These are phyloP conservation scores for Euphorbia lathyris DNA, from an alignment of 345 rosid species.

Conservation along the genomic window DNA sequence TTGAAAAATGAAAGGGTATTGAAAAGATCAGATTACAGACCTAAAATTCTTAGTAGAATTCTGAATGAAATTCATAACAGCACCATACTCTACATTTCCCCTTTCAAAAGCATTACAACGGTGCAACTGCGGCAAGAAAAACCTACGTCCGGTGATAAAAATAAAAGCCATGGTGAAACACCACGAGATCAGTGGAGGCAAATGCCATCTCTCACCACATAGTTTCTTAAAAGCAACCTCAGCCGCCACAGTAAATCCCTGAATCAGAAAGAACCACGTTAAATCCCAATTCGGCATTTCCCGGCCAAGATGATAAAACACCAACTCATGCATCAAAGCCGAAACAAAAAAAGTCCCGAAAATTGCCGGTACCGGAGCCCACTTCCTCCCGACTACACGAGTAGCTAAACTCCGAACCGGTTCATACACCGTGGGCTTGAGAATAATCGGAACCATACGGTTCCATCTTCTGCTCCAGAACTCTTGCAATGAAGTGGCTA, in stretches of 20 bases:
- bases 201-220: slow-evolving; percentile 13
- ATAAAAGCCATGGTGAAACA: slow-evolving; percentile 41
- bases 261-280: slow-evolving; percentile 19
- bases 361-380: slow-evolving; percentile 14
- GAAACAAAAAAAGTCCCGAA: slow-evolving; percentile 20
- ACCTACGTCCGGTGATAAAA: slow-evolving; percentile 34
- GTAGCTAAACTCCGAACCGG: slow-evolving; percentile 7
- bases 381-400: not conserved
- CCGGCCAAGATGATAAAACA: slow-evolving; percentile 20
- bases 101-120: slow-evolving; percentile 21
- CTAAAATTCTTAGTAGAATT: not conserved
- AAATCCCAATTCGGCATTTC: slow-evolving; percentile 12
- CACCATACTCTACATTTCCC: slow-evolving; percentile 3
- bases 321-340: slow-evolving; percentile 23
- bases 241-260: slow-evolving; percentile 9
- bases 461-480: slow-evolving; percentile 32
- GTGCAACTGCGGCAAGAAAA: slow-evolving; percentile 41
- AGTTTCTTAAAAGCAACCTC: slow-evolving; percentile 35
- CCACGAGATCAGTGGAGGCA: slow-evolving; percentile 27
- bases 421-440: slow-evolving; percentile 20
- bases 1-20: no score
- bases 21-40: no score
- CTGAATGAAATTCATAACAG: not conserved
- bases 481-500: slow-evolving; percentile 29
- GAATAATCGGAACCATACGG: slow-evolving; percentile 17